These are phyloP conservation scores for Peltaster fructicola DNA, from an alignment of 2,329 filamentous ascomycete genomes.

Conservation along the genomic window DNA sequence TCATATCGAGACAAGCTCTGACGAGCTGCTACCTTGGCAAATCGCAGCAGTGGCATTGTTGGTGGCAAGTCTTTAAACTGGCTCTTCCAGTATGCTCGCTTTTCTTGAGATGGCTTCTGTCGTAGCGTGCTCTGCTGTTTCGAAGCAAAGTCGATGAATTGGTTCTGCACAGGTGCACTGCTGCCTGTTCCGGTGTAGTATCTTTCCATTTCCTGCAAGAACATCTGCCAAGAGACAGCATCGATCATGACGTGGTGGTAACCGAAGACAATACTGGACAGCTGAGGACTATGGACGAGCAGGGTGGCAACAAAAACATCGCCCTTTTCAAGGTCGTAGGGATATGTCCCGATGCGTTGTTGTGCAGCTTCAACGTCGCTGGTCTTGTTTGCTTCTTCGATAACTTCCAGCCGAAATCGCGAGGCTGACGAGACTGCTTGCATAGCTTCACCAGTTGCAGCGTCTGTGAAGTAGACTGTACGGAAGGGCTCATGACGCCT, in stretches of 20 bases:
- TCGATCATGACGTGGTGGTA: constrained; percentile 22
- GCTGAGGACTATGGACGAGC: constrained; percentile 5
- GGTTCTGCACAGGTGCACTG: not conserved
- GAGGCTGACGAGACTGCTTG: no score
- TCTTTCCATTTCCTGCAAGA: constrained; percentile 11
- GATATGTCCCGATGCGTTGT: constrained; percentile 3
- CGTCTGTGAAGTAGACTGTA: constrained; percentile 1
- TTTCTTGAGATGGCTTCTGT: no score
- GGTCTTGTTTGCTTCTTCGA: no score
- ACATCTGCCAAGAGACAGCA: constrained; percentile 12
- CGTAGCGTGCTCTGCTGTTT: no score
- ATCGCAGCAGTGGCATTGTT: constrained; percentile 12
- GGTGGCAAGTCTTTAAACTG: constrained; percentile 3
- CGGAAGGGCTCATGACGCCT: constrained; percentile 2
- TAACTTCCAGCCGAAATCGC: no score
- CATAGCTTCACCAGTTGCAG: constrained; percentile 3
- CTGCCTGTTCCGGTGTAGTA: constrained; percentile 5
- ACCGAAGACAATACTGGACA: constrained; percentile 11
- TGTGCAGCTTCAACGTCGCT: no score
- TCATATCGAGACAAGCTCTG: constrained; percentile 6
- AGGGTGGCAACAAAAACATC: constrained; percentile 10
- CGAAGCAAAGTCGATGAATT: constrained; percentile 1
- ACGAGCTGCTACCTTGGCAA: constrained; percentile 8
- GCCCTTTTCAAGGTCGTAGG: constrained; percentile 12
- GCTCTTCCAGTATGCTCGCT: constrained; percentile 1